Base-by-base conservation (phyloP, 78 protist species). In the Bodo saltans region DNA sequence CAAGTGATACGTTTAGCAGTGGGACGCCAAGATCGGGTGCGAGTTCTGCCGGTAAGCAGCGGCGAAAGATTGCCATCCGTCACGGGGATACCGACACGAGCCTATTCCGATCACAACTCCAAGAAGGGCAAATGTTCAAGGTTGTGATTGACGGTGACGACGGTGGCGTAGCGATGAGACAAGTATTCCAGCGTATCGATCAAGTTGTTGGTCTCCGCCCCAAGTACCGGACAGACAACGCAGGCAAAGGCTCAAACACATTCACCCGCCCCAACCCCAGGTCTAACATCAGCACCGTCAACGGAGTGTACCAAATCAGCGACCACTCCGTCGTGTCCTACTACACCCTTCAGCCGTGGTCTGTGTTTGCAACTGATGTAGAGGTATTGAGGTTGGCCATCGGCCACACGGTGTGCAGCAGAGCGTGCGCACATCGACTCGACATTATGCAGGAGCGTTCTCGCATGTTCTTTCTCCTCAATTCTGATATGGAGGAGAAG, bases 381-480 rank as follows among this genome's bases (percentile, higher is more conserved):
- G 29, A 29, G 39, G 12, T 67, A 37, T 2, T 76, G 40, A 4
- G 35, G 42, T 32, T 30, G 12, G 42, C 81, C 27, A 38, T 76
- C 53, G 81, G 42, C 17, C 29, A 76, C 69, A 3, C 42, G 27
- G 42, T 38, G 37, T 30, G 42, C 28, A 39, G 11, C 27, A 32
- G 8, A 29, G 35, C 60, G 42, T 76, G 81, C 81, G 28, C 69
- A 3, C 12, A 76, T 28, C 35, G 81, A 27, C 52, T 76, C 39
- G 35, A 76, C 28, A 76, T 76, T 26, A 33, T 76, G 27, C 42
- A 76, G 41, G 81, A 76, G 52, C 38, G 42, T 17, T 37, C 17
- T 38, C 25, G 67, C 67, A 76, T 76, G 34, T 39, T 42, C 81
- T 42, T 37, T 27, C 34, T 38, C 29, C 81, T 76, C 12, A 76